Base-by-base conservation (phyloP, 176 grass and related monocot genomes). In the Aegilops longissima region DNA sequence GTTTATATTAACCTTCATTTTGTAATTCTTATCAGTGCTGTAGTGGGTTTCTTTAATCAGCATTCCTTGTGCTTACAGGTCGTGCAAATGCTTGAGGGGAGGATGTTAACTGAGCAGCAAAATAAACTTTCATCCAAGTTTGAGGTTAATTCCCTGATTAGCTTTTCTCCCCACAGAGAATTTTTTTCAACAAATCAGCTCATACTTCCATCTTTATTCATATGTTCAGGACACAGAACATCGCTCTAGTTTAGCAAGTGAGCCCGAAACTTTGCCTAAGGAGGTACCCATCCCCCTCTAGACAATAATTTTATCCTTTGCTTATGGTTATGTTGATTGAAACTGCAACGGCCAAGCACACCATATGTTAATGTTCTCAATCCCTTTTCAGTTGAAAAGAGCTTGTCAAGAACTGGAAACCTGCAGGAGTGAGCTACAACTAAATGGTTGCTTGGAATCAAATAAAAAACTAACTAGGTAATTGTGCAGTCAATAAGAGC, bases 381-480 rank as follows among this genome's bases (percentile, higher is more conserved):
- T 82, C 49, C 18, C 65, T 70, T 84, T 90, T 61, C 83, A 98
- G 97, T 85, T 96, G 73, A 91, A 86, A 87, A 90, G 79, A 70
- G 88, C 85, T 29, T 51, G 35, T 30, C 66, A 91, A 73, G 92
- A 94, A 42, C 82, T 98, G 71, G 92, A 94, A 83, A 91, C 69
- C 62, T 98, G 93, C 81, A 91, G 72, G 54, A 86, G 70, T 45
- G 71, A 96, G 38, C 84, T 94, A 12, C 88, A 94, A 84, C 25
- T 25, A 25, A 25, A 25, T 25, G 77, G 75, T 91, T 98, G 92
- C 85, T 87, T 96, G 88, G 90, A 91, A 82, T 89, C 93, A 84
- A 98, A 96, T 83, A 86, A 79, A 91, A 91, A 89, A 54, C 72
- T 96, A 23, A 94, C 90, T 71, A 94, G 97, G 97, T 98, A 86